These are phyloP conservation scores for Citrus medica DNA, from an alignment of 345 rosid genomes.

Conservation along the genomic window DNA sequence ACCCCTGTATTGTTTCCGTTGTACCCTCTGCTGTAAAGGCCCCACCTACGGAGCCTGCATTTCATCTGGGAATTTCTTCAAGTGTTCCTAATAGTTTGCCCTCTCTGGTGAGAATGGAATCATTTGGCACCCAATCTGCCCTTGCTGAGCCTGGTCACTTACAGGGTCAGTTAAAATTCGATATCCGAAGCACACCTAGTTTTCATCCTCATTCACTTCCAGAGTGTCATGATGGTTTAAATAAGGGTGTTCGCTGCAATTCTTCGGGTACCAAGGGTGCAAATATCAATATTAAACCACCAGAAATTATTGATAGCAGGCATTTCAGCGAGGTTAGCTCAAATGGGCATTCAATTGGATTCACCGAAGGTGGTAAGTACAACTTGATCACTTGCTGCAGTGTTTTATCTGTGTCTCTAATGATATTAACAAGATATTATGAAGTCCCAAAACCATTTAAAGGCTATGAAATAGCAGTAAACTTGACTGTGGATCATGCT, in stretches of 20 bases:
- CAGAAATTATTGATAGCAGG: conserved; percentile 38
- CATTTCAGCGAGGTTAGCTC: conserved; percentile 29
- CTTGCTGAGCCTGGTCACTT: conserved; percentile 24
- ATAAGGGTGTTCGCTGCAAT: conserved; percentile 23
- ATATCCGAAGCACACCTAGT: conserved; percentile 26
- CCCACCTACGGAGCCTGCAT: conserved; percentile 27
- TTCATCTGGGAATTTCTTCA: conserved; percentile 41
- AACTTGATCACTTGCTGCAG: conserved; percentile 10
- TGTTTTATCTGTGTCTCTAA: conserved; percentile 2
- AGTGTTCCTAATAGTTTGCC: conserved; percentile 42
- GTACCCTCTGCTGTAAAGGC: conserved; percentile 22
- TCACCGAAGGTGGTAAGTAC: conserved; percentile 42
- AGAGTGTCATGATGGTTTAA: conserved; percentile 43
- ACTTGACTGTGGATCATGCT: neutral
- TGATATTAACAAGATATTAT: neutral
- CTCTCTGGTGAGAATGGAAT: conserved; percentile 38
- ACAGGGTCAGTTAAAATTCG: conserved; percentile 29
- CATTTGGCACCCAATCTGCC: conserved; percentile 30
- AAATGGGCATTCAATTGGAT: conserved; percentile 38
- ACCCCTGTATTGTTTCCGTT: conserved; percentile 27
- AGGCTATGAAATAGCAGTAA: neutral
- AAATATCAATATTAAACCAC: conserved; percentile 27
- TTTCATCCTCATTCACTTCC: conserved; percentile 51
- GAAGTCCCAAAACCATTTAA: neutral
- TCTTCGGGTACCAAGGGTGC: conserved; percentile 22